phyloP scores from a whole-genome alignment of 1,139 yeast genomes.

The Entelexis sorbosivorans region DNA sequence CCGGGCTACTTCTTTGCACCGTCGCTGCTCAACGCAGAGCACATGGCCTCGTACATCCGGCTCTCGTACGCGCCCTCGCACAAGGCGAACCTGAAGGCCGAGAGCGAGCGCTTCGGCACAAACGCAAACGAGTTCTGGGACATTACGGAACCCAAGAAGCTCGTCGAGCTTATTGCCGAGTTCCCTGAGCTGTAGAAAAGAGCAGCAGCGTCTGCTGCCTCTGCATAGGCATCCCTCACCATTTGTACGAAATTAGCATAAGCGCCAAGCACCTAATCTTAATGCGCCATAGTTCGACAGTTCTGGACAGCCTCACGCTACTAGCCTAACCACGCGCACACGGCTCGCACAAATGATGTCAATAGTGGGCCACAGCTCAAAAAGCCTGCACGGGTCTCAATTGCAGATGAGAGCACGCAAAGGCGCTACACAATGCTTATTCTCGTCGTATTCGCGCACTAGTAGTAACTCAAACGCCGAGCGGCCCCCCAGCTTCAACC shows the following conservation, averaged over 20 bases:
- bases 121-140: conserved; percentile 27
- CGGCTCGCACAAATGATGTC: too few relatives aligned
- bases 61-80: conserved; percentile 31
- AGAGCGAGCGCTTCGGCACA: conserved; percentile 26
- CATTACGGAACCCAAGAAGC: conserved; percentile 15
- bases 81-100: conserved; percentile 24
- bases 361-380: too few relatives aligned
- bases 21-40: conserved; percentile 22
- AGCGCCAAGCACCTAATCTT: background rate
- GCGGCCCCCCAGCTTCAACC: too few relatives aligned
- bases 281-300: too few relatives aligned
- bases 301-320: too few relatives aligned
- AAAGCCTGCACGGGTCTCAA: too few relatives aligned
- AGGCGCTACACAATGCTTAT: too few relatives aligned
- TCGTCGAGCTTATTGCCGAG: conserved; percentile 25
- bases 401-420: too few relatives aligned
- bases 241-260: background rate
- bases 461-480: too few relatives aligned
- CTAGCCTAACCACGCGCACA: too few relatives aligned
- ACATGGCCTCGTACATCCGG: conserved; percentile 27
- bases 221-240: too few relatives aligned
- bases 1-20: conserved; percentile 31
- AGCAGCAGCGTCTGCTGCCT: background rate
- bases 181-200: conserved; percentile 16
- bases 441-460: too few relatives aligned